Evolutionary conservation across 2,329 filamentous ascomycete species (phyloP), one percentile per base, ranked within the genome.

Genomic region (Aulographum hederae): DNA sequence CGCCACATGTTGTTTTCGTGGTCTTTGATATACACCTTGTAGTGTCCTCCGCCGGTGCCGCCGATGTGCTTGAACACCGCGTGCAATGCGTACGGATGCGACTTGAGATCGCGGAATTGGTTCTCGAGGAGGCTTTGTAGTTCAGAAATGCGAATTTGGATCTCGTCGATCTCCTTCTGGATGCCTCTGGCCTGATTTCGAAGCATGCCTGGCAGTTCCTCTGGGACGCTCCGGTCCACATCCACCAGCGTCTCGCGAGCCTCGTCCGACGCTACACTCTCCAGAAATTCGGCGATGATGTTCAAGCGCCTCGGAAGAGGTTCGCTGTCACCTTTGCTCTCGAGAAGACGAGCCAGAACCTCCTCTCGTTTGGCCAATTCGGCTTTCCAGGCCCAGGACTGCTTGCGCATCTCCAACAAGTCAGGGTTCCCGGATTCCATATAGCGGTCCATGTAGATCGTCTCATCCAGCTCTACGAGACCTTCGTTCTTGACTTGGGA

Each of bases 1-100:
- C 84, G 75, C 85, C 89, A 98, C 14, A 85, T 61, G 21, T 73
- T 58, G 29, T 71, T 68, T 40, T 75, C 68, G 51, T 92, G 92
- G 56, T 95, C 89, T 46, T 74, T 79, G 39, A 98, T 91, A 67
- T 85, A 94, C 28, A 94, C 82, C 76, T 82, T 94, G 56, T 95
- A 98, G 52, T 98, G 89, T 0, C 89, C 89, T 18, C 66, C 65
- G 11, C 46, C 45, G 2, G 51, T 45, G 6, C 63, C 21, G 19
- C 80, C 80, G 14, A 78, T 74, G 50, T 98, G 89, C 44, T 93
- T 86, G 46, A 98, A 92, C 19, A 94, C 78, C 0, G 86, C 81
- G 42, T 94, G 85, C 4, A 98, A 67, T 11, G 72, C 72, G 50
- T 95, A 98, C 8, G 11, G 8, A 8, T 28, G 27, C 8, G 8